Percentiles rank a stretch among this genome's conserved stretches.
Evolutionary conservation across 2,329 filamentous ascomycete genomes (phyloP).

Genomic region (Proliferodiscus dingleyae): DNA sequence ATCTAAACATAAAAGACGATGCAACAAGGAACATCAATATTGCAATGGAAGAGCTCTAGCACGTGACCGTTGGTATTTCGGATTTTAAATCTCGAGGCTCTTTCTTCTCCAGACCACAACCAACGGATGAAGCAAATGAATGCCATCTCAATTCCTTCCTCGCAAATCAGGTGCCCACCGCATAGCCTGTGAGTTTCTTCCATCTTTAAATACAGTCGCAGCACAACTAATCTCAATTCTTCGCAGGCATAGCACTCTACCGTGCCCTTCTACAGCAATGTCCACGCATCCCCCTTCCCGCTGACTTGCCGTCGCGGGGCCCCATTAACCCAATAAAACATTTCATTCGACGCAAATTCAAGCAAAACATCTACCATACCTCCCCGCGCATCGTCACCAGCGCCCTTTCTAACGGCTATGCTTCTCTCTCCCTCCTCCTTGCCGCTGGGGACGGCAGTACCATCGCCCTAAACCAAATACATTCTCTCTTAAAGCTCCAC

Average conservation of each 20-base stretch:
- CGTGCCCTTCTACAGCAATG: conserved; percentile 61
- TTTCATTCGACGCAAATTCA: conserved; percentile 59
- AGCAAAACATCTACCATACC: conserved; percentile 51
- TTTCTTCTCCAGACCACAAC: too few species aligned
- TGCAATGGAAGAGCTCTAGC: too few species aligned
- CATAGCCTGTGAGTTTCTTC: conserved; percentile 40
- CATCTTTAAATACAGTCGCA: neutral
- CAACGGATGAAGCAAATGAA: conserved; percentile 35
- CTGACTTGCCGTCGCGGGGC: conserved; percentile 36
- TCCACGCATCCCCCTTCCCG: conserved; percentile 46
- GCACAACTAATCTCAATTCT: neutral
- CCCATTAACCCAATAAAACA: conserved; percentile 44
- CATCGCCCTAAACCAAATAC: conserved; percentile 23
- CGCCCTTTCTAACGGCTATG: conserved; percentile 64
- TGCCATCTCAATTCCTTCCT: conserved; percentile 41
- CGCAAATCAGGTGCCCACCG: conserved; percentile 45
- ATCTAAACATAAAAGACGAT: too few species aligned
- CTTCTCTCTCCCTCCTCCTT: conserved; percentile 38
- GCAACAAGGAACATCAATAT: too few species aligned
- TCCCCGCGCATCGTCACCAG: conserved; percentile 56
- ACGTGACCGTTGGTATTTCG: too few species aligned
- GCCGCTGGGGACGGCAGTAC: conserved; percentile 21
- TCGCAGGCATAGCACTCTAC: conserved; percentile 64
- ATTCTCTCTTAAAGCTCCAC: conserved; percentile 31
- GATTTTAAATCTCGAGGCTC: too few species aligned